phyloP scores from a whole-genome alignment of 768 basidiomycete species.

The Collybiopsis luxurians region DNA sequence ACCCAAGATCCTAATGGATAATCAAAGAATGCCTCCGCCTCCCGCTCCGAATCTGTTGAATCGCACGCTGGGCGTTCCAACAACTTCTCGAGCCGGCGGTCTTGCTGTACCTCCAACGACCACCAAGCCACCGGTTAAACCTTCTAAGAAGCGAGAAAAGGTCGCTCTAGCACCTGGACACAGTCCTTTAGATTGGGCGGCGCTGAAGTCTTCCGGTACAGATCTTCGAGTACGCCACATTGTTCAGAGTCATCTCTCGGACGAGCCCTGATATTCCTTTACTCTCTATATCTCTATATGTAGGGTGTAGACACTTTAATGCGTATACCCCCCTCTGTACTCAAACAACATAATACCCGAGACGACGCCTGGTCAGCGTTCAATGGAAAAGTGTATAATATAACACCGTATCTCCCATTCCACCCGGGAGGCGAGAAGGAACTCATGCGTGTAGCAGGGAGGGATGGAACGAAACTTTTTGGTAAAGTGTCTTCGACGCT shows the following conservation, averaged over 20 bases:
- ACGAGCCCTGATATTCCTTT: no score
- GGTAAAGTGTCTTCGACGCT: conserved; percentile 47
- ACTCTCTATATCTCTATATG: background rate
- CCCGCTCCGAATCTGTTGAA: conserved; percentile 39
- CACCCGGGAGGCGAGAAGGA: conserved; percentile 96
- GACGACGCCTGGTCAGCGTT: conserved; percentile 94
- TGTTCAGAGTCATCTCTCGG: conserved; percentile 9
- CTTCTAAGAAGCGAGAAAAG: conserved; percentile 64
- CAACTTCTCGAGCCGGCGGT: conserved; percentile 34
- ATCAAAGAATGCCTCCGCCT: conserved; percentile 55
- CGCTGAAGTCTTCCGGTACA: conserved; percentile 73
- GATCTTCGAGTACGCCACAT: conserved; percentile 65
- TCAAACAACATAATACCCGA: conserved; percentile 77
- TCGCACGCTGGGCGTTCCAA: conserved; percentile 36
- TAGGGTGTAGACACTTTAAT: conserved; percentile 70
- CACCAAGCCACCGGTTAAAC: conserved; percentile 52
- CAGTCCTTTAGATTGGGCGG: conserved; percentile 93
- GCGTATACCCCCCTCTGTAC: conserved; percentile 72
- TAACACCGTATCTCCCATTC: conserved; percentile 86
- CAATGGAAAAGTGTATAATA: conserved; percentile 94
- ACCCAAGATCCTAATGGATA: conserved; percentile 41
- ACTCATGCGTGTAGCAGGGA: conserved; percentile 90
- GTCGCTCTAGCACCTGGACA: conserved; percentile 90
- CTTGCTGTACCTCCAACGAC: conserved; percentile 63
- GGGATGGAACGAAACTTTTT: conserved; percentile 94